Conservation (phyloP, 805 yeast species). For the Saccharomycopsis microspora region DNA sequence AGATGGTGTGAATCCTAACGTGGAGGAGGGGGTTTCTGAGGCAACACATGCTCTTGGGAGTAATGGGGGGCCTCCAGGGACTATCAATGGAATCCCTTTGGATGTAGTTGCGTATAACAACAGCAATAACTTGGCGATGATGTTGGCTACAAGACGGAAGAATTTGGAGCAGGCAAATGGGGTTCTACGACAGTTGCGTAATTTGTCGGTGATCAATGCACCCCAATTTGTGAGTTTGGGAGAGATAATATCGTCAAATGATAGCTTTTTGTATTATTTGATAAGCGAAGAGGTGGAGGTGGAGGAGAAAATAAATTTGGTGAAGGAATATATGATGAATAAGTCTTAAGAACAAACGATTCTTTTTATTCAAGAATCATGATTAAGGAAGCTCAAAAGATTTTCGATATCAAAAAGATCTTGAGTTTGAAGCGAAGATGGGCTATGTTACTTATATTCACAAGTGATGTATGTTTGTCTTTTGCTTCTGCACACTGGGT, state of each 20-base stretch:
- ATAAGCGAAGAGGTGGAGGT: slow-evolving; percentile 11
- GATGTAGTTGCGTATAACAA: neutral
- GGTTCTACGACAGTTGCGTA: slow-evolving; percentile 9
- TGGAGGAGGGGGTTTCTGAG: neutral
- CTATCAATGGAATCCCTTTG: neutral
- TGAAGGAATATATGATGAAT: slow-evolving; percentile 9
- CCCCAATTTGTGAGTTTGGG: slow-evolving; percentile 12
- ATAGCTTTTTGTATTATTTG: slow-evolving; percentile 13
- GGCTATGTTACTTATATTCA: no score
- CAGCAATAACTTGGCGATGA: slow-evolving; percentile 2
- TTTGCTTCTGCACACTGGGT: no score
- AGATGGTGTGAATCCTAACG: no score
- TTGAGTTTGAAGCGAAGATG: no score
- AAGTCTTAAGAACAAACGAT: no score
- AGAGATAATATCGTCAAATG: slow-evolving; percentile 9
- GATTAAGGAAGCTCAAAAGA: no score
- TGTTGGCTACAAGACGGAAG: slow-evolving; percentile 7
- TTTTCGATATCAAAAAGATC: no score
- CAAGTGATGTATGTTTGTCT: no score
- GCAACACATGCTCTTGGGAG: neutral
- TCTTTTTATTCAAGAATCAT: no score
- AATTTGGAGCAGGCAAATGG: slow-evolving; percentile 12
- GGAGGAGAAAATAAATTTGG: slow-evolving; percentile 15
- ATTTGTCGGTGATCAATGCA: slow-evolving; percentile 7
- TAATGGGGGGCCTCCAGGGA: neutral